phyloP scores from a whole-genome alignment of 169 alveolate species.

The Babesia bovis region DNA sequence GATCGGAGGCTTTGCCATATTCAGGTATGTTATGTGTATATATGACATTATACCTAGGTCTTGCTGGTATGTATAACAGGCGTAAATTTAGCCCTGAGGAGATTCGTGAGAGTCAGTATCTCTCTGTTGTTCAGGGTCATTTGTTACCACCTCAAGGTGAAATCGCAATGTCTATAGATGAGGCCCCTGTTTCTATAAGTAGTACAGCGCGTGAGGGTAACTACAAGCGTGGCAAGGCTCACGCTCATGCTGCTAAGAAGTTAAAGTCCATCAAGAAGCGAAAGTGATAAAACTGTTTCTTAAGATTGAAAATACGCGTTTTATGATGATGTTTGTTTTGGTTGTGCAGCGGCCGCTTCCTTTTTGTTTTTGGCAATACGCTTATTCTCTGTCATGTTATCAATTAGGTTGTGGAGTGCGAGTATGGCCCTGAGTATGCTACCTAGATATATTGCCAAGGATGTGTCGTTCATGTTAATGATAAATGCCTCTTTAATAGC shows the following conservation, averaged over 20 bases:
- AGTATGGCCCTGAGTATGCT: conserved; percentile 89
- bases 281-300: background rate
- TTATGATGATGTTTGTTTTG: background rate
- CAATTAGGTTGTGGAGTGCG: conserved; percentile 93
- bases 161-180: conserved; percentile 57
- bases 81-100: conserved; percentile 69
- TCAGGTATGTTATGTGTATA: conserved; percentile 63
- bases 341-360: conserved; percentile 55
- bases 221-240: conserved; percentile 59
- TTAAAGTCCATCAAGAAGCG: conserved; percentile 21
- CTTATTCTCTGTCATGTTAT: conserved; percentile 90
- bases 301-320: background rate
- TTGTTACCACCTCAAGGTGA: conserved; percentile 27
- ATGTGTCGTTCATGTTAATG: conserved; percentile 90
- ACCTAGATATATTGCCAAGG: conserved; percentile 90
- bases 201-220: conserved; percentile 69
- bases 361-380: conserved; percentile 44
- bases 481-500: conserved; percentile 88
- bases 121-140: conserved; percentile 47
- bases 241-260: conserved; percentile 49
- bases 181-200: conserved; percentile 44
- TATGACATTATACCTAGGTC: conserved; percentile 46
- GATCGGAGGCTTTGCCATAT: conserved; percentile 78
- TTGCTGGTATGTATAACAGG: conserved; percentile 71
- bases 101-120: conserved; percentile 35